Percentiles rank a stretch among this genome's conserved stretches.
phyloP scores from a whole-genome alignment of 2,329 filamentous ascomycete species.

The Fusarium torreyae region DNA sequence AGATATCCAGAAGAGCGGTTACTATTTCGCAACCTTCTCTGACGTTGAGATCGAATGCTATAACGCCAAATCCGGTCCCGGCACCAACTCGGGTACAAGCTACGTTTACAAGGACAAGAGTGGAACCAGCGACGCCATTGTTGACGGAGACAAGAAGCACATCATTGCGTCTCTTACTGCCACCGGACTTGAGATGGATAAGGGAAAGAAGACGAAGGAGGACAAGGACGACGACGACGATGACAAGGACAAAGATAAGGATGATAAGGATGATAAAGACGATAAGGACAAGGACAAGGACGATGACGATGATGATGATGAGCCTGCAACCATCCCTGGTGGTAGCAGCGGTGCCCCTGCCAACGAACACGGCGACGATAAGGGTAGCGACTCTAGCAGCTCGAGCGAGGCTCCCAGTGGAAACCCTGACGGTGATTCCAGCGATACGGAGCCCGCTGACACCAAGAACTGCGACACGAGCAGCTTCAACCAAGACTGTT shows the following conservation, averaged over 20 bases:
- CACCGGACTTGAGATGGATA: constrained; percentile 82
- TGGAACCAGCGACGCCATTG: constrained; percentile 83
- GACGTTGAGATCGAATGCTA: constrained; percentile 91
- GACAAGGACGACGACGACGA: constrained; percentile 37
- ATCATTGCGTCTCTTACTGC: constrained; percentile 84
- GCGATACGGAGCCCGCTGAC: constrained; percentile 40
- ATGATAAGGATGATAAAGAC: constrained; percentile 6
- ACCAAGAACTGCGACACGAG: constrained; percentile 55
- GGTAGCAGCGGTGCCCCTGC: constrained; percentile 37
- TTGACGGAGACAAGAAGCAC: constrained; percentile 81
- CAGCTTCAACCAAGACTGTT: constrained; percentile 61
- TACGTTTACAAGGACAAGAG: constrained; percentile 80
- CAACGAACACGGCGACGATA: constrained; percentile 41
- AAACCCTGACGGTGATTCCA: constrained; percentile 37
- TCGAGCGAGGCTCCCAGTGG: constrained; percentile 36
- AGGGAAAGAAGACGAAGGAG: constrained; percentile 53
- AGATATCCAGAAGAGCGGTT: constrained; percentile 85
- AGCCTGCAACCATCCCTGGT: constrained; percentile 46
- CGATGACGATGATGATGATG: constrained; percentile 34
- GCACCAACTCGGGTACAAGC: constrained; percentile 76
- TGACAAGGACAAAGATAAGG: constrained; percentile 29
- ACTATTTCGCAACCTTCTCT: constrained; percentile 87
- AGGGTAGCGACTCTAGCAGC: constrained; percentile 28
- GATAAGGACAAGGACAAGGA: constrained; percentile 22
- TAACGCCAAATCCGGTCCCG: constrained; percentile 72